Base-by-base conservation (phyloP, 371 early-diverging fungal genomes). In the Lichtheimia ramosa region DNA sequence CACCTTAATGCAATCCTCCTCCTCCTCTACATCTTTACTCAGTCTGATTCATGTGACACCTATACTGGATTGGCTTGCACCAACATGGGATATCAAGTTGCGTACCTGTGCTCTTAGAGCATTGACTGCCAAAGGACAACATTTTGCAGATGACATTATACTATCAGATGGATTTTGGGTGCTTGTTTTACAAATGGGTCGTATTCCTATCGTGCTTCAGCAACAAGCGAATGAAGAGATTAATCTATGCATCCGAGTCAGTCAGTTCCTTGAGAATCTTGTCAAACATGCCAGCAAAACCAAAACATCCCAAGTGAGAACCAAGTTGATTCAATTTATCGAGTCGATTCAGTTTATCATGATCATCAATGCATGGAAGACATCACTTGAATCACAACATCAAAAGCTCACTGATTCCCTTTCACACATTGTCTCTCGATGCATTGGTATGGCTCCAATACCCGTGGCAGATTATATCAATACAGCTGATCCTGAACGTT, bases 391-490 rank as follows among this genome's bases (percentile, higher is more conserved):
- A 15, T 21, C 16, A 5, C 42, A 48, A 34, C 48, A 43, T n/a
- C 34, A 39, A 20, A 52, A 60, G 41, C 25, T 60, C 34, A 51
- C 57, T 43, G 48, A 57, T 24, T 63, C 63, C 4, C 57, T 63
- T n/a, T 46, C 58, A 14, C 43, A 51, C 13, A 52, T 57, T 43
- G 58, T 63, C 28, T 46, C 27, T 24, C 48, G 46, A 40, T 63
- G 58, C 24, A 23, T 50, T 2, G n/a, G 20, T 2, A 16, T 52
- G 7, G 21, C 18, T 46, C 55, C 63, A 13, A 27, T 53, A 25
- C 39, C 16, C 2, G 52, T 39, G 5, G 54, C 46, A 3, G 16
- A 24, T 7, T 43, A 27, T 24, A 43, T 63, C n/a, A 14, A 48
- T 0, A 27, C 48, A 10, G 6, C 43, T 6, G 18, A 28, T 7